Evolutionary conservation across 1,139 yeast species (phyloP), one percentile per base, ranked within the genome.

Genomic region (Waltiozyma sp.): DNA sequence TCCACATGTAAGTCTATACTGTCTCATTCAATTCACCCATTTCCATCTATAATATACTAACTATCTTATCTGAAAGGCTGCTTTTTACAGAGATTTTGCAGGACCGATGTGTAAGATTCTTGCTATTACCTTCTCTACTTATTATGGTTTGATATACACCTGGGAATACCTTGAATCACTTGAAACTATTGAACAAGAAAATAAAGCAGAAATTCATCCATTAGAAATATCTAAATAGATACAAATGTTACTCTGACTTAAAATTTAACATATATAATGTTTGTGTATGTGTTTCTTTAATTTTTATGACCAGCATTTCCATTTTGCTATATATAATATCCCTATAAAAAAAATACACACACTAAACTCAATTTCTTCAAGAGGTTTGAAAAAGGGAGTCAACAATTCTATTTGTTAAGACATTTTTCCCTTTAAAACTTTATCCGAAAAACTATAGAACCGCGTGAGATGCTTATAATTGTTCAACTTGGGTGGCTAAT

Each of bases 61-160:
- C 28, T 10, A 10, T 7, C 10, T 10, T 4, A 26, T 11, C 10
- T 4, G 6, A 26, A 26, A 61, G 58, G 57, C 61, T 4, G 50
- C 58, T 18, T 68, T 73, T 51, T 72, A 72, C 51, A 59, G 65
- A 45, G 65, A 65, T 26, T 65, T 69, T 49, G 69, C 68, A 3
- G 57, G 52, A 31, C 75, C 77, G 1, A 60, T 68, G 39, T 44
- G 64, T 5, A 71, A 69, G 46, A 65, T 70, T 19, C 55, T 72
- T 31, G 57, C 57, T 0, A 42, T 69, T 11, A 66, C 73, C 10
- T 61, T 69, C 41, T 65, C 58, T 1, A 67, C 73, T 0, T 73
- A 67, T 47, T 72, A 69, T 45, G 55, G 66, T 0, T 49, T 72
- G 49, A 53, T 55, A 15, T 69, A 62, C 21, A 43, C 67, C 4